Evolutionary conservation across 257 asterid genomes (phyloP).

Genomic region (Striga asiatica): DNA sequence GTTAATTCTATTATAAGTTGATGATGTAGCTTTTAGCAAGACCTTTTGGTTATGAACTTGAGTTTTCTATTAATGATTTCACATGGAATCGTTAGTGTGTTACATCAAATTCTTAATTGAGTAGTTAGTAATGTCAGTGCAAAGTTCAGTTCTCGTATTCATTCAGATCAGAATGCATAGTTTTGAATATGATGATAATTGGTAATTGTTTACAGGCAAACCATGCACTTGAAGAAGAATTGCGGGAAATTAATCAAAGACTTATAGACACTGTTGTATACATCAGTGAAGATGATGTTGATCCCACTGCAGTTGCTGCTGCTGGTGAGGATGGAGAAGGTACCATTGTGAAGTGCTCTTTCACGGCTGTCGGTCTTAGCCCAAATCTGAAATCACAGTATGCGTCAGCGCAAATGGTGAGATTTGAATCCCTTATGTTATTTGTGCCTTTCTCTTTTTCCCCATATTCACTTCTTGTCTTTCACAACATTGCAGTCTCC

Average conservation of each 20-base stretch:
- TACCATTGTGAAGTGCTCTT: slow-evolving; percentile 74
- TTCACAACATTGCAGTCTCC: slow-evolving; percentile 57
- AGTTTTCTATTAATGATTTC: slow-evolving; percentile 1
- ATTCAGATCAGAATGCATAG: too few relatives aligned
- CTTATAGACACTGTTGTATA: slow-evolving; percentile 78
- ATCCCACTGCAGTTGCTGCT: slow-evolving; percentile 69
- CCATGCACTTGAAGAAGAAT: slow-evolving; percentile 82
- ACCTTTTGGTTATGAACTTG: neutral
- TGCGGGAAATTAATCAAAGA: slow-evolving; percentile 63
- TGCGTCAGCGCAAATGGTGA: slow-evolving; percentile 90
- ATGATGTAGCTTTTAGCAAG: neutral
- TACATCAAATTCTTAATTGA: too few relatives aligned
- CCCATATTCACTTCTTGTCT: slow-evolving; percentile 13
- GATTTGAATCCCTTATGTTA: slow-evolving; percentile 18
- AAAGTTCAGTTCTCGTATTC: too few relatives aligned
- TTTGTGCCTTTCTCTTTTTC: slow-evolving; percentile 11
- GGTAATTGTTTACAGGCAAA: slow-evolving; percentile 43
- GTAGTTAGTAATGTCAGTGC: neutral
- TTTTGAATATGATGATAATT: slow-evolving; percentile 9
- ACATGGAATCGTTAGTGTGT: neutral
- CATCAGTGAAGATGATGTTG: slow-evolving; percentile 69
- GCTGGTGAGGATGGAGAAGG: slow-evolving; percentile 83
- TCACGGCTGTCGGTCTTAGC: slow-evolving; percentile 72
- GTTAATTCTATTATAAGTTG: neutral
- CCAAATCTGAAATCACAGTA: slow-evolving; percentile 78